Conservation (phyloP, 257 asterid genomes). For the Anisodus tanguticus region DNA sequence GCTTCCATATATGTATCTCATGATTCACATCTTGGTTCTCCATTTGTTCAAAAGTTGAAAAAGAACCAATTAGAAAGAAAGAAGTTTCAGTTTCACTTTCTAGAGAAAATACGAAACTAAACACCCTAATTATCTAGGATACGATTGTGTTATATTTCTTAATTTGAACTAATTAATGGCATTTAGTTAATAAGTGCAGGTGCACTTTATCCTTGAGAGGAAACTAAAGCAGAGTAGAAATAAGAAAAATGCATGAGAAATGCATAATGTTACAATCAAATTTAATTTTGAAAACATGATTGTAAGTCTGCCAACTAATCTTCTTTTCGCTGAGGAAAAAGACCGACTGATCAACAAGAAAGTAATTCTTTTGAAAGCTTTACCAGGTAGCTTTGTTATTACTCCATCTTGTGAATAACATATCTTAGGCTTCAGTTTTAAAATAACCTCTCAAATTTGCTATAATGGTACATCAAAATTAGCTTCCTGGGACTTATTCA, state of each 20-base stretch:
- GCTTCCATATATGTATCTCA: too few species aligned
- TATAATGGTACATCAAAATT: not conserved
- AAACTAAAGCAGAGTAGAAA: not conserved
- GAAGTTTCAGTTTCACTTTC: too few species aligned
- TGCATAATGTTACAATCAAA: not conserved
- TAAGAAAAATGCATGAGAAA: not conserved
- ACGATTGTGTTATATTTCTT: too few species aligned
- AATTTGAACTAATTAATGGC: not conserved
- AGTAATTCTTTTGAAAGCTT: not conserved
- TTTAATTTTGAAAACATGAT: not conserved
- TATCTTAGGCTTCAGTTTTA: not conserved
- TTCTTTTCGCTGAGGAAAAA: not conserved
- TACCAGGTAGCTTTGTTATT: not conserved
- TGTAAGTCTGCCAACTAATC: not conserved
- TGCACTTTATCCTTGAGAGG: not conserved
- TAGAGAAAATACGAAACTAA: too few species aligned
- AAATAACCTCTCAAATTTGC: not conserved
- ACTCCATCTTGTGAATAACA: not conserved
- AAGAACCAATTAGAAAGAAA: too few species aligned
- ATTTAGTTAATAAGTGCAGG: too few species aligned
- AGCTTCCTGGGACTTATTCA: not conserved
- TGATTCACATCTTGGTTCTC: too few species aligned
- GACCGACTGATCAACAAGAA: not conserved
- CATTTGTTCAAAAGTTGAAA: too few species aligned
- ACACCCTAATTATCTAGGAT: too few species aligned